Evolutionary conservation across 306 rosid species (phyloP).

Genomic region (Vigna radiata): DNA sequence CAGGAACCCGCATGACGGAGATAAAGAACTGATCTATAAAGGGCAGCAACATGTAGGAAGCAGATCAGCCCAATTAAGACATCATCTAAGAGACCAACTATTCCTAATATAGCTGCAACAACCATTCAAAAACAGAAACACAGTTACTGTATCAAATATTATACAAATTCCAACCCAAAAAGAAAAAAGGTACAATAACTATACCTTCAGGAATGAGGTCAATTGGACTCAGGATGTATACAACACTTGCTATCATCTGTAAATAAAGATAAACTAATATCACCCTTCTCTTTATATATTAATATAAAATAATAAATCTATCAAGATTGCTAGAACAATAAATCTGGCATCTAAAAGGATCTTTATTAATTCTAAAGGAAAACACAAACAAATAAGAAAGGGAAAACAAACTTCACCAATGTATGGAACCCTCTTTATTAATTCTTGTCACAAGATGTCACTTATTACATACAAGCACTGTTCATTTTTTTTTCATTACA

Average conservation of each 20-base stretch:
- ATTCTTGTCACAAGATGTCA: neutral
- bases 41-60: constrained; percentile 80
- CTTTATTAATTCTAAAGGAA: neutral
- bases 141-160: constrained; percentile 3
- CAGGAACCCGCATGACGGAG: constrained; percentile 77
- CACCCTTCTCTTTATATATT: neutral
- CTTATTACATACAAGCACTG: neutral
- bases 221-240: constrained; percentile 80
- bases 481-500: too few relatives aligned
- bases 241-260: constrained; percentile 66
- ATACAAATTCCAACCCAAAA: constrained; percentile 19
- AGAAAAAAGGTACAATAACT: neutral
- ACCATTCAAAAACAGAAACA: neutral
- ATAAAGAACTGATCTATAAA: constrained; percentile 79
- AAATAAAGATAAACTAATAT: constrained; percentile 15
- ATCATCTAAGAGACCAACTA: constrained; percentile 87
- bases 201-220: constrained; percentile 96
- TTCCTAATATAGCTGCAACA: constrained; percentile 75
- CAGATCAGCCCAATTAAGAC: constrained; percentile 64
- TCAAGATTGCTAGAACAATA: neutral
- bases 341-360: neutral
- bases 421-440: too few relatives aligned
- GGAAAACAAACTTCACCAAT: too few relatives aligned
- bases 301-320: constrained; percentile 8
- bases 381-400: neutral